phyloP scores from a whole-genome alignment of 495 filamentous ascomycete genomes.

The Letharia lupina region DNA sequence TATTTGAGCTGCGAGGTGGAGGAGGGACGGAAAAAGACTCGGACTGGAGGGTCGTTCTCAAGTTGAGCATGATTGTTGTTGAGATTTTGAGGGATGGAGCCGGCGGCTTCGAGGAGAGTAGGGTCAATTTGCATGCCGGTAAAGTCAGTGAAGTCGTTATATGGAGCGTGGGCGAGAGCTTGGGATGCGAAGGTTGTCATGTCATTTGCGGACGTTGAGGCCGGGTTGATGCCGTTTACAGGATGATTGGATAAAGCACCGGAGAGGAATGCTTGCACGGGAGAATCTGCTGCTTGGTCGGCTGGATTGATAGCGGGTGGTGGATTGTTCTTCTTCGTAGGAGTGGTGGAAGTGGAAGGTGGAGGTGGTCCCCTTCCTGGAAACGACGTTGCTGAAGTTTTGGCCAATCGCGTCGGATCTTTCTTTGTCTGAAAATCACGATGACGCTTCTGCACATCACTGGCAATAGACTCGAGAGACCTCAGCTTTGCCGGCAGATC shows the following conservation, averaged over 20 bases:
- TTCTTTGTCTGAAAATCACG: conserved; percentile 56
- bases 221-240: conserved; percentile 1
- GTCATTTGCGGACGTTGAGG: conserved; percentile 29
- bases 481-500: conserved; percentile 49
- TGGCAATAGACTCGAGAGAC: conserved; percentile 59
- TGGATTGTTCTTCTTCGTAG: background rate
- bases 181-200: conserved; percentile 47
- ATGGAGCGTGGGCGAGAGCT: conserved; percentile 41
- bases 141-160: conserved; percentile 35
- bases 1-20: conserved; percentile 18
- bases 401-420: conserved; percentile 36
- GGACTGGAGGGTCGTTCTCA: conserved; percentile 22
- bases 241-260: background rate
- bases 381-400: background rate
- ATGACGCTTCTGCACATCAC: conserved; percentile 68
- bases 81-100: conserved; percentile 33
- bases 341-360: background rate
- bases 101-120: conserved; percentile 44
- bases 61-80: conserved; percentile 28
- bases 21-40: conserved; percentile 56
- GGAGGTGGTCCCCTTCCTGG: background rate
- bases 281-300: conserved; percentile 4
- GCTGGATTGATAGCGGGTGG: conserved; percentile 1
- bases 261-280: conserved; percentile 1
- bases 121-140: conserved; percentile 61